Evolutionary conservation across 306 rosid species (phyloP).

Genomic region (Biancaea sappan): DNA sequence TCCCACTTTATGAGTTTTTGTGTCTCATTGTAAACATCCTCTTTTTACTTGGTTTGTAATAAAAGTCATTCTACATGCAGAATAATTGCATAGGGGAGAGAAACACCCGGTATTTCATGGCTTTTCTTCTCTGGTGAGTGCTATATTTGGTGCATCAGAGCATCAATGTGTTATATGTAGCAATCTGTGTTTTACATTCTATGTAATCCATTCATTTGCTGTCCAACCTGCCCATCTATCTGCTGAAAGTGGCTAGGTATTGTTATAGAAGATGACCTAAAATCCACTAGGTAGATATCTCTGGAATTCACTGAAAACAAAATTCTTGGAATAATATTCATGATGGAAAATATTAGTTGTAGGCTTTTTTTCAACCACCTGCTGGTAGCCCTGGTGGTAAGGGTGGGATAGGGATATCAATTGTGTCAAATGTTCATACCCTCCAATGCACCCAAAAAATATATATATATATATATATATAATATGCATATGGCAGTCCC

Average conservation of each 20-base stretch:
- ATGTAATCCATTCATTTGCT: slow-evolving; percentile 4
- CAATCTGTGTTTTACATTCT: slow-evolving; percentile 15
- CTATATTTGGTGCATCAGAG: slow-evolving; percentile 27
- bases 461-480: too few relatives aligned
- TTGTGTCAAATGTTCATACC: too few relatives aligned
- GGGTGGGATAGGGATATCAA: too few relatives aligned
- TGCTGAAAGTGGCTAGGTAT: not conserved
- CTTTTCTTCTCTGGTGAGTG: slow-evolving; percentile 96
- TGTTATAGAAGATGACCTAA: not conserved
- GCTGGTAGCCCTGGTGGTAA: too few relatives aligned
- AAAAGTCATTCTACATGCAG: slow-evolving; percentile 53
- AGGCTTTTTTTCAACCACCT: too few relatives aligned
- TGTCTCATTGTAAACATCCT: slow-evolving; percentile 3
- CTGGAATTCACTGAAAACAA: not conserved
- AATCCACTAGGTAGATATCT: not conserved
- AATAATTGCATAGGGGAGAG: slow-evolving; percentile 98
- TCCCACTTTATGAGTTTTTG: slow-evolving; percentile 6
- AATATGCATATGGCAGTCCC: not conserved
- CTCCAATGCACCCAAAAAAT: too few relatives aligned
- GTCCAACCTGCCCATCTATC: not conserved
- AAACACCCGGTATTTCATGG: slow-evolving; percentile 80
- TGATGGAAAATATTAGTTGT: not conserved
- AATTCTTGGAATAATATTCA: not conserved
- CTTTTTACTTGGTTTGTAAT: slow-evolving; percentile 25
- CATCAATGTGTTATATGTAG: slow-evolving; percentile 19